Conservation (phyloP, 345 rosid species). For the Hibiscus trionum region DNA sequence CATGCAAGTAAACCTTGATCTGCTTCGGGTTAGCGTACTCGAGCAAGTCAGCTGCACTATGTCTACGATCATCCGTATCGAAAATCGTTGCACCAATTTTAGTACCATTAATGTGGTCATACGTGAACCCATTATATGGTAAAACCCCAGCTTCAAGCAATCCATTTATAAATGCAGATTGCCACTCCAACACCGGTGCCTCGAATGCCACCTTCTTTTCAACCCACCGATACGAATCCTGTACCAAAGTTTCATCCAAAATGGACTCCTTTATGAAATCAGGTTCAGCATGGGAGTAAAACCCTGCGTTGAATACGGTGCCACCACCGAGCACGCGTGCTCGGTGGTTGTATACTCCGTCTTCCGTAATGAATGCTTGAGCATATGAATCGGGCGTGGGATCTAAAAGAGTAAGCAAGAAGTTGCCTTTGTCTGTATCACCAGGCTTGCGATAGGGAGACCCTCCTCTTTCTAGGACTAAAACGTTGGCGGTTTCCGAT, state of each 20-base stretch:
- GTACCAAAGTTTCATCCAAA: constrained; percentile 42
- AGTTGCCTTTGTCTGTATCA: constrained; percentile 40
- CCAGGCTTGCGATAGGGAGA: constrained; percentile 48
- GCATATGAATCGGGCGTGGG: constrained; percentile 43
- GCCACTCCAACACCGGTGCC: constrained; percentile 54
- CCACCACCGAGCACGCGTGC: constrained; percentile 89
- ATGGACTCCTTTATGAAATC: constrained; percentile 33
- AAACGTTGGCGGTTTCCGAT: constrained; percentile 44
- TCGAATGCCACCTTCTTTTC: constrained; percentile 53
- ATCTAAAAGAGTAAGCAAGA: constrained; percentile 33
- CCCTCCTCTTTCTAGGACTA: constrained; percentile 74
- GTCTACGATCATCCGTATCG: constrained; percentile 52
- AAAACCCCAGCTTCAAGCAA: constrained; percentile 53
- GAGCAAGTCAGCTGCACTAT: constrained; percentile 66
- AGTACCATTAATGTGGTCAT: constrained; percentile 55
- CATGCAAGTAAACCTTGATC: constrained; percentile 48
- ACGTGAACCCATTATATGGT: constrained; percentile 70
- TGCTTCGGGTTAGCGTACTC: constrained; percentile 53
- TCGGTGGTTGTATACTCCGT: constrained; percentile 70
- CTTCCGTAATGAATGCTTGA: constrained; percentile 62
- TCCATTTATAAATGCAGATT: constrained; percentile 69
- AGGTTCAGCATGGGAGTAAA: constrained; percentile 54
- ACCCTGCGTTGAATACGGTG: constrained; percentile 67
- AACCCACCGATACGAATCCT: constrained; percentile 63
- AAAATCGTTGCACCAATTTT: constrained; percentile 67